Percentiles rank a stretch among this genome's conserved stretches.
These are phyloP conservation scores for Thalassiosira ordinaria DNA, from an alignment of 352 stramenopile species.

Conservation along the genomic window DNA sequence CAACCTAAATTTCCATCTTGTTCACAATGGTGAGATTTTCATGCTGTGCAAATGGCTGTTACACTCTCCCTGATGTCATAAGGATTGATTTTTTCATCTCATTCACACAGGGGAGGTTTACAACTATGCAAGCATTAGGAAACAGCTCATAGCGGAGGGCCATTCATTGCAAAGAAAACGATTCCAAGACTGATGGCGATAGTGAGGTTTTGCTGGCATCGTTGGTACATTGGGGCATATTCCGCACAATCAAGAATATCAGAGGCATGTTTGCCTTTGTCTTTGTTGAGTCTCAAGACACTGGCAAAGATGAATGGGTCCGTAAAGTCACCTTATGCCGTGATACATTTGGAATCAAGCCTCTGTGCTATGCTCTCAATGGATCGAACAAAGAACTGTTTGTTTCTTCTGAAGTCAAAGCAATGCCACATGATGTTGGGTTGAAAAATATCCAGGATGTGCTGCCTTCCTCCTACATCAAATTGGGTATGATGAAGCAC, in stretches of 20 bases:
- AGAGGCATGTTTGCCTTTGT: constrained; percentile 27
- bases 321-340: neutral
- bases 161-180: constrained; percentile 1
- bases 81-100: too few relatives aligned
- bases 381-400: neutral
- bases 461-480: constrained; percentile 6
- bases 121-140: constrained; percentile 6
- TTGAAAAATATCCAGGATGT: constrained; percentile 2
- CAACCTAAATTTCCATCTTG: constrained; percentile 1
- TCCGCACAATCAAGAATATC: constrained; percentile 12
- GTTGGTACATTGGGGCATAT: constrained; percentile 3
- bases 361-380: constrained; percentile 5
- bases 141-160: neutral
- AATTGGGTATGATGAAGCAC: neutral
- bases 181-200: constrained; percentile 22
- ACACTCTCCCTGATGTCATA: too few relatives aligned
- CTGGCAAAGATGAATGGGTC: neutral
- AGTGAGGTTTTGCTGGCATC: constrained; percentile 27
- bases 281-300: constrained; percentile 5
- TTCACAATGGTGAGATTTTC: constrained; percentile 30
- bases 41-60: too few relatives aligned
- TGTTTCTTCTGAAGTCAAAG: constrained; percentile 11
- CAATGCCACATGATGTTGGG: constrained; percentile 4
- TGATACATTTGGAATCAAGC: constrained; percentile 10
- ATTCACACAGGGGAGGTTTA: too few relatives aligned